Conservation (phyloP, 441 rosid species). For the Arabidopsis hybrid region DNA sequence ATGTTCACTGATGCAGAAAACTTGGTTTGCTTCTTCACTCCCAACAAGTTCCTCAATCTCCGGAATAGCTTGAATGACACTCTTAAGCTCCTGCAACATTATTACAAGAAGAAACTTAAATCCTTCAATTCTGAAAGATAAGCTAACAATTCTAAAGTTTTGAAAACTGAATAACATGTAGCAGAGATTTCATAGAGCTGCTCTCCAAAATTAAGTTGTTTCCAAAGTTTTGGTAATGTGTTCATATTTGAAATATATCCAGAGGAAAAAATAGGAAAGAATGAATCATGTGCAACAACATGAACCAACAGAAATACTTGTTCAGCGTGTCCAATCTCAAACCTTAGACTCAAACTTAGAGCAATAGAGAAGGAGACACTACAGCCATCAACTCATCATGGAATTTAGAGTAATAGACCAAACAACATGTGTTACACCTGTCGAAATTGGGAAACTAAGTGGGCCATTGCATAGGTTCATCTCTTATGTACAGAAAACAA, state of each 20-base stretch:
- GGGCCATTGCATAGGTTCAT: conserved; percentile 13
- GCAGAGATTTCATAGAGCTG: not conserved
- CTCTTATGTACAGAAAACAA: not conserved
- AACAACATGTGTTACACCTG: not conserved
- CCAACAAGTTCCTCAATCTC: conserved; percentile 91
- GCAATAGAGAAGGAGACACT: not conserved
- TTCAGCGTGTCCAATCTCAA: conserved; percentile 4
- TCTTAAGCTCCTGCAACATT: conserved; percentile 78
- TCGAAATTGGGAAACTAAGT: conserved; percentile 10
- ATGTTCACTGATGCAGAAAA: conserved; percentile 54
- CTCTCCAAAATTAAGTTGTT: not conserved
- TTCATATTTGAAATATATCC: not conserved
- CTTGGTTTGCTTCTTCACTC: conserved; percentile 55
- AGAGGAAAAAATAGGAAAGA: not conserved
- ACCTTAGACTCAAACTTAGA: not conserved
- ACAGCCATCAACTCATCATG: not conserved
- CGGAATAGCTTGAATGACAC: conserved; percentile 72
- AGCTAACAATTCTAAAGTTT: not conserved
- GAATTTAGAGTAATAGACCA: not conserved
- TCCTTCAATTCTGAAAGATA: not conserved
- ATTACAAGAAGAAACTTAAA: conserved; percentile 17
- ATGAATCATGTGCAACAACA: not conserved
- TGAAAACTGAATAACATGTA: not conserved
- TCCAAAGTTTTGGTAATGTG: not conserved
- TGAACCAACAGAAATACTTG: not conserved